Evolutionary conservation across 176 grass and related monocot species (phyloP).

Genomic region (Typha latifolia): DNA sequence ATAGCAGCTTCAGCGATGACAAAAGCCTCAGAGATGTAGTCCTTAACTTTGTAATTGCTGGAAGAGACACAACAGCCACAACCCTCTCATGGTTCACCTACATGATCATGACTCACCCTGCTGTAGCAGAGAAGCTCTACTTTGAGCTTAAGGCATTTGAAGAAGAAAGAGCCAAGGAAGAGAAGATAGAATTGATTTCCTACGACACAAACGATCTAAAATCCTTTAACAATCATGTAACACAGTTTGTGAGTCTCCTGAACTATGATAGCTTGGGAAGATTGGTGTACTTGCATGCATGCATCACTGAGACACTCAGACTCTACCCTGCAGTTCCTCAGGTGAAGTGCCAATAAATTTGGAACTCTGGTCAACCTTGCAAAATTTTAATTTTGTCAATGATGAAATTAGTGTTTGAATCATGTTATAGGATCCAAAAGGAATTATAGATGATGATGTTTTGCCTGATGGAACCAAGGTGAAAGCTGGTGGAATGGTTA

Average conservation of each 20-base stretch:
- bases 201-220: constrained; percentile 6
- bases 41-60: constrained; percentile 91
- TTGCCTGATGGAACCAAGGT: constrained; percentile 84
- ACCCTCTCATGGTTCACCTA: constrained; percentile 92
- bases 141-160: constrained; percentile 64
- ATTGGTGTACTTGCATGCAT: constrained; percentile 83
- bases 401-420: neutral
- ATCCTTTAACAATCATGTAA: constrained; percentile 32
- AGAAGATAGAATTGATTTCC: constrained; percentile 30
- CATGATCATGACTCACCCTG: constrained; percentile 66
- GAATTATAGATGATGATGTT: constrained; percentile 77
- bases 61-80: constrained; percentile 80
- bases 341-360: constrained; percentile 18
- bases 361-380: neutral
- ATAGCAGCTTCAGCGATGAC: constrained; percentile 44
- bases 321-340: constrained; percentile 82
- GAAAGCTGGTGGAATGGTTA: constrained; percentile 79
- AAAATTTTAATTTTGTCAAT: too few species aligned
- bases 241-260: constrained; percentile 56
- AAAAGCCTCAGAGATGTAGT: constrained; percentile 89
- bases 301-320: constrained; percentile 81
- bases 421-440: constrained; percentile 70
- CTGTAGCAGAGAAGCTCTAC: constrained; percentile 58
- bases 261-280: constrained; percentile 70
- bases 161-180: constrained; percentile 54